Evolutionary conservation across 495 filamentous ascomycete genomes (phyloP).

Genomic region (Penicillium dipodomyicola): DNA sequence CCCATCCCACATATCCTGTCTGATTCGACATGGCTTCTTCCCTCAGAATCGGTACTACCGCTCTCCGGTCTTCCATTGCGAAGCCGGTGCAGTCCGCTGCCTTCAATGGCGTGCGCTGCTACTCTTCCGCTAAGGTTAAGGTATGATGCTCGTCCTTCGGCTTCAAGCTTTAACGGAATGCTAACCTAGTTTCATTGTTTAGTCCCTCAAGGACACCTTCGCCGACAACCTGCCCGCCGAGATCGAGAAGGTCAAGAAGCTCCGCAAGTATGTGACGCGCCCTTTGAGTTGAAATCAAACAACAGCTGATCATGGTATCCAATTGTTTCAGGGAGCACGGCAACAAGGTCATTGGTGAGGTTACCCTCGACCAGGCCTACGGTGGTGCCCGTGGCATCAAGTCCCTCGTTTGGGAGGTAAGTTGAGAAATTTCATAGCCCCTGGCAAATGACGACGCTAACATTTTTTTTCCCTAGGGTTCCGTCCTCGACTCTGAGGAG

Average conservation of each 20-base stretch:
- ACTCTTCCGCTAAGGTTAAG: slow-evolving; percentile 83
- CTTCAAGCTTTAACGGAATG: slow-evolving; percentile 21
- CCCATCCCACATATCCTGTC: slow-evolving; percentile 32
- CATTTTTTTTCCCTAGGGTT: slow-evolving; percentile 56
- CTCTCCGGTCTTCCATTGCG: slow-evolving; percentile 67
- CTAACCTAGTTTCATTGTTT: slow-evolving; percentile 15
- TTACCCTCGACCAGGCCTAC: slow-evolving; percentile 98
- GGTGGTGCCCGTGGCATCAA: slow-evolving; percentile 99
- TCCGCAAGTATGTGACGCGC: slow-evolving; percentile 71
- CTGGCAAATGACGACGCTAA: slow-evolving; percentile 9
- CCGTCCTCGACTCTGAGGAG: slow-evolving; percentile 96
- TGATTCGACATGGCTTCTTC: slow-evolving; percentile 69
- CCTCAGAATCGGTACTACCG: slow-evolving; percentile 70
- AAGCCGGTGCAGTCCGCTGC: slow-evolving; percentile 63
- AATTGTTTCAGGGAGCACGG: slow-evolving; percentile 73
- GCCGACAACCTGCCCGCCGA: slow-evolving; percentile 91
- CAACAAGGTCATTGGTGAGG: slow-evolving; percentile 91
- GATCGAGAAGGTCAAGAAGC: slow-evolving; percentile 98
- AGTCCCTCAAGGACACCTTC: slow-evolving; percentile 99
- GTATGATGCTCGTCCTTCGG: slow-evolving; percentile 44
- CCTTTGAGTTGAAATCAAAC: not conserved
- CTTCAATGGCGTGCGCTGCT: slow-evolving; percentile 81
- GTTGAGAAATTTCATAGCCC: slow-evolving; percentile 20
- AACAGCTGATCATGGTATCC: slow-evolving; percentile 20
- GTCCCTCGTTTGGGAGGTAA: slow-evolving; percentile 91